phyloP scores from a whole-genome alignment of 331 rosid genomes.

The Dryas integrifolia region DNA sequence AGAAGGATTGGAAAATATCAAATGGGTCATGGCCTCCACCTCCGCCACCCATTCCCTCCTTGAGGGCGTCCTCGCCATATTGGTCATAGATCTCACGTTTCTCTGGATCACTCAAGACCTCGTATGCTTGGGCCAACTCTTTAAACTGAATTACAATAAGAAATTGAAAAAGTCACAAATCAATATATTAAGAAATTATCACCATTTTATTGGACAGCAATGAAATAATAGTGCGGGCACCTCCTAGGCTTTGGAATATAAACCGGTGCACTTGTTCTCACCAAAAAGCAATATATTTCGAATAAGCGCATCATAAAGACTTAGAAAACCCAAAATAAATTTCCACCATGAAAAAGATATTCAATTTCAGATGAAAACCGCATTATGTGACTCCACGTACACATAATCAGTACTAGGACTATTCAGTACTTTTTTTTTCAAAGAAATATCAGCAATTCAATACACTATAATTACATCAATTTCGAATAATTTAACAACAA shows the following conservation, averaged over 20 bases:
- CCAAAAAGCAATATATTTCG: too few species aligned
- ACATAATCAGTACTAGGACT: too few species aligned
- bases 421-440: too few species aligned
- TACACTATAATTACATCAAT: too few species aligned
- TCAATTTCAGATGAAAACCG: too few species aligned
- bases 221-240: background rate
- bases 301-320: background rate
- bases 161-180: background rate
- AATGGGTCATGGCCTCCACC: constrained; percentile 86
- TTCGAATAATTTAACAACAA: too few species aligned
- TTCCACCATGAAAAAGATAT: background rate
- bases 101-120: constrained; percentile 87
- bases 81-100: constrained; percentile 89
- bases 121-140: constrained; percentile 91
- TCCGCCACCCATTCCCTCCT: constrained; percentile 97
- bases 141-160: constrained; percentile 50
- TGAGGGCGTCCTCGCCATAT: constrained; percentile 92
- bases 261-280: background rate
- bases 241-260: background rate
- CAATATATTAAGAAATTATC: background rate
- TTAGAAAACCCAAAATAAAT: background rate
- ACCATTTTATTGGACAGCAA: too few species aligned
- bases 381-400: background rate
- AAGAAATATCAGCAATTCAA: too few species aligned
- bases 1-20: constrained; percentile 87